phyloP scores from a whole-genome alignment of 169 alveolate genomes.

The Cryptosporidium felis region DNA sequence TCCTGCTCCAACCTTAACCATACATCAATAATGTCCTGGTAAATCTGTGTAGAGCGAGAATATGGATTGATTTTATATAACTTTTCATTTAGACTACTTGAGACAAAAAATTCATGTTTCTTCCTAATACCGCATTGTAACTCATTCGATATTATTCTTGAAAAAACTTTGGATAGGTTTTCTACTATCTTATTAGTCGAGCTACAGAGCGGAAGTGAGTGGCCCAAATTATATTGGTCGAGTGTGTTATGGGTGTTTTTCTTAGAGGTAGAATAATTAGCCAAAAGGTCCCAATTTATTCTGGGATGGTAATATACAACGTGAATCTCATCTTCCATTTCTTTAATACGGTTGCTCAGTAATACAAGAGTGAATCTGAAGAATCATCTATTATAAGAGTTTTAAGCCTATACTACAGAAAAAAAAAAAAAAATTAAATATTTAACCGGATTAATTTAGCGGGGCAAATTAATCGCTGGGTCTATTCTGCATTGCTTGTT shows the following conservation, averaged over 20 bases:
- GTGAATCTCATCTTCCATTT: background rate
- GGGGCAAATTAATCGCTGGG: conserved; percentile 58
- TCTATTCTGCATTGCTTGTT: conserved; percentile 77
- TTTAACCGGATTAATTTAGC: conserved; percentile 45
- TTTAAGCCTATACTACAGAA: no score
- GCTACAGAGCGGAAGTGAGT: background rate
- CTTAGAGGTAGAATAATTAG: background rate
- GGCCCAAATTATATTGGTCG: background rate
- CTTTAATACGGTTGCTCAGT: background rate
- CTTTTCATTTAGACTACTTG: background rate
- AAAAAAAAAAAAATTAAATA: no score
- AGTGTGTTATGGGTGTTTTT: background rate
- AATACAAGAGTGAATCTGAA: background rate
- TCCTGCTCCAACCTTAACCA: background rate
- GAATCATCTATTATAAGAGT: background rate
- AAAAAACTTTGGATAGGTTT: conserved; percentile 28
- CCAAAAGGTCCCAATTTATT: conserved; percentile 13
- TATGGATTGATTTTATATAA: conserved; percentile 4
- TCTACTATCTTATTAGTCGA: background rate
- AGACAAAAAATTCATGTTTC: conserved; percentile 9
- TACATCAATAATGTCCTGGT: background rate
- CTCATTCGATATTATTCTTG: conserved; percentile 40
- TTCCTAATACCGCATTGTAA: background rate
- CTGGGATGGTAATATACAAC: background rate
- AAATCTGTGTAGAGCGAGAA: conserved; percentile 19